phyloP scores from a whole-genome alignment of 768 basidiomycete genomes.

The Termitomyces sp. region DNA sequence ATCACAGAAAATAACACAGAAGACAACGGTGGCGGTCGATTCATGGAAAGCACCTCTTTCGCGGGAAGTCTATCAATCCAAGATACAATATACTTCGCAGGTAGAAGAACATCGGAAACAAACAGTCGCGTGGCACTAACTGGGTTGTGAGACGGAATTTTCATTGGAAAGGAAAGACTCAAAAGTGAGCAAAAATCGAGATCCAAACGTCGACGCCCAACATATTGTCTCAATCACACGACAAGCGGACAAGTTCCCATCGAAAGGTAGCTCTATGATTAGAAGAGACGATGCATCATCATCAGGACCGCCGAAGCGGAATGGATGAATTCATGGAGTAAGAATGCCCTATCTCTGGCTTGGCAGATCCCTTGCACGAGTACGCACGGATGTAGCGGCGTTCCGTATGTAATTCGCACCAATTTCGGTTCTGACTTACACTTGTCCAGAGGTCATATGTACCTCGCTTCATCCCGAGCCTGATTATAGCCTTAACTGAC shows the following conservation, averaged over 20 bases:
- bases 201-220: background rate
- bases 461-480: background rate
- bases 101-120: background rate
- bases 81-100: background rate
- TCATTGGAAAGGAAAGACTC: background rate
- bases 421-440: conserved; percentile 1
- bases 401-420: conserved; percentile 8
- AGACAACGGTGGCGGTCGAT: too few relatives aligned
- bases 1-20: background rate
- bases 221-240: conserved; percentile 1
- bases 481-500: background rate
- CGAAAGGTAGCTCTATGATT: background rate
- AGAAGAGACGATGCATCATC: background rate
- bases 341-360: background rate
- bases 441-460: background rate
- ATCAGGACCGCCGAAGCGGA: background rate
- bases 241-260: background rate
- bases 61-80: background rate
- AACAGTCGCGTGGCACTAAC: background rate
- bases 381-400: conserved; percentile 7
- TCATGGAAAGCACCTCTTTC: background rate
- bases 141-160: background rate
- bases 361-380: background rate
- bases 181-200: background rate
- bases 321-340: conserved; percentile 9